Evolutionary conservation across 768 basidiomycete genomes (phyloP).

Genomic region (Epithele typhae): DNA sequence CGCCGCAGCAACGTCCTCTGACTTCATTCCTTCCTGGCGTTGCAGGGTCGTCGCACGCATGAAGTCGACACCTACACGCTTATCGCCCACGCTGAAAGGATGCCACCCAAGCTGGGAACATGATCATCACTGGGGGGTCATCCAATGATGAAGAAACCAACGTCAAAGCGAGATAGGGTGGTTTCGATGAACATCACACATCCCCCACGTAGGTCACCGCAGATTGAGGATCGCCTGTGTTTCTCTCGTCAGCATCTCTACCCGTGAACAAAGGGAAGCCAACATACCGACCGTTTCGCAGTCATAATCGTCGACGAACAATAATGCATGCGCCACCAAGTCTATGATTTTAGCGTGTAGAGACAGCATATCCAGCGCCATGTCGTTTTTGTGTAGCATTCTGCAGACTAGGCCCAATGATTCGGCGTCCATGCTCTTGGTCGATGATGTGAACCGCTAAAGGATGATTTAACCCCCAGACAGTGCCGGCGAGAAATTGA

Average conservation of each 20-base stretch:
- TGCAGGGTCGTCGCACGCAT: constrained; percentile 46
- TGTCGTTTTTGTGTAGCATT: constrained; percentile 53
- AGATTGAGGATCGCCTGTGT: constrained; percentile 75
- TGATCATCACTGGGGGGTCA: neutral
- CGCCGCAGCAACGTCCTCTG: constrained; percentile 23
- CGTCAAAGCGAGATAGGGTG: constrained; percentile 61
- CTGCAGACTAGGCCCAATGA: constrained; percentile 67
- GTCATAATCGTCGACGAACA: constrained; percentile 67
- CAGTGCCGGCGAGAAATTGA: neutral
- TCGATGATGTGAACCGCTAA: constrained; percentile 57
- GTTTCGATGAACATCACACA: constrained; percentile 70
- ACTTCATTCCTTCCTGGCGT: constrained; percentile 30
- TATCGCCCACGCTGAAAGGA: constrained; percentile 42
- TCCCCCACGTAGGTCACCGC: constrained; percentile 76
- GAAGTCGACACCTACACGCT: constrained; percentile 45
- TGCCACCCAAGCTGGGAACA: constrained; percentile 44
- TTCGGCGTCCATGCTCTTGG: constrained; percentile 58
- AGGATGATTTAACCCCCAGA: neutral
- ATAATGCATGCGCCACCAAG: constrained; percentile 57
- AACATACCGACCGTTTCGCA: constrained; percentile 75
- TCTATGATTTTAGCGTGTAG: constrained; percentile 63
- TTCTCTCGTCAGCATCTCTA: neutral
- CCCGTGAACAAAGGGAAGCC: neutral
- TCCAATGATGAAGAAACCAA: constrained; percentile 24
- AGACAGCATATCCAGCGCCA: constrained; percentile 62